A percentile compares a stretch with the other conserved stretches of the same genome.
Conservation (phyloP, 257 asterid species). For the Rehmannia glutinosa region DNA sequence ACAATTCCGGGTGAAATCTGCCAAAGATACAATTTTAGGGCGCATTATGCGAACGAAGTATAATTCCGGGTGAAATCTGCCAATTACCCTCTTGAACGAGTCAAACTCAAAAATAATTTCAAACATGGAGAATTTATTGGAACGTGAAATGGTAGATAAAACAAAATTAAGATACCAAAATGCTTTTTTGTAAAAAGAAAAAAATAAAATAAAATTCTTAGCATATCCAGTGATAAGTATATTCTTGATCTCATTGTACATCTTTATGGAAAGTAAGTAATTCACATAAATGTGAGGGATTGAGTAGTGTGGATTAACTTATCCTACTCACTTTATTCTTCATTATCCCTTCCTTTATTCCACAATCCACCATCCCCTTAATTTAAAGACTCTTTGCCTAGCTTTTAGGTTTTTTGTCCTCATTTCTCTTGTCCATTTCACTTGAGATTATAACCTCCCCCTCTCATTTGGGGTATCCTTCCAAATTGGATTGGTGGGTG, state of each 20-base stretch:
- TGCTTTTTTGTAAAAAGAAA: constrained; percentile 5
- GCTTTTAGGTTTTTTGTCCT: constrained; percentile 42
- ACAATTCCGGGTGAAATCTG: too few species aligned
- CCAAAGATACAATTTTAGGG: too few species aligned
- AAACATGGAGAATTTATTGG: not conserved
- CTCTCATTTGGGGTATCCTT: not conserved
- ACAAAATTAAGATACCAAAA: constrained; percentile 25
- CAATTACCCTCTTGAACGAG: too few species aligned
- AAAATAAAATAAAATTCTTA: not conserved
- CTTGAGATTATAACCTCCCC: not conserved
- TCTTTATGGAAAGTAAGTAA: constrained; percentile 32
- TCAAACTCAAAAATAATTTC: not conserved
- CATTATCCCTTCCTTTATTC: constrained; percentile 58
- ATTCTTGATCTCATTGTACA: constrained; percentile 28
- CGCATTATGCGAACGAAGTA: too few species aligned
- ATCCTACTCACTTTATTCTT: constrained; percentile 45
- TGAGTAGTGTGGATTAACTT: constrained; percentile 26
- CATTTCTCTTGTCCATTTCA: not conserved
- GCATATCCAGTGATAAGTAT: constrained; percentile 21
- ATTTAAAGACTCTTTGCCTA: constrained; percentile 30
- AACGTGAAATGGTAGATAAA: constrained; percentile 1
- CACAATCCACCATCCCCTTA: constrained; percentile 25
- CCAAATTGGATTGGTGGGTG: not conserved
- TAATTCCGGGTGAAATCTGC: too few species aligned
- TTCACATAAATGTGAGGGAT: constrained; percentile 6